Percentiles rank a stretch among this genome's conserved stretches.
phyloP scores from a whole-genome alignment of 257 asterid species.

The Anisodus acutangulus region DNA sequence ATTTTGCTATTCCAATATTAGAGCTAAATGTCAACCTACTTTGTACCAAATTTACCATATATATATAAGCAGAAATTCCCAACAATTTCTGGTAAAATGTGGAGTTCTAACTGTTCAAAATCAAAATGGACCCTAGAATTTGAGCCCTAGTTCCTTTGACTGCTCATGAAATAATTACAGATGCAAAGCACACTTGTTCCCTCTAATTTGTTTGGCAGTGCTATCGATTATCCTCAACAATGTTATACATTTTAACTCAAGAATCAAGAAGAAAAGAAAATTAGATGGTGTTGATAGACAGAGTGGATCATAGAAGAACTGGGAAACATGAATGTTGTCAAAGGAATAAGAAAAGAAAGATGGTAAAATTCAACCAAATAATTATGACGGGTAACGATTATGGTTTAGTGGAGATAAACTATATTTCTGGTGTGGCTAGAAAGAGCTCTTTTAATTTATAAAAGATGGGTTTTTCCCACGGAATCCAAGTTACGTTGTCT shows the following conservation, averaged over 20 bases:
- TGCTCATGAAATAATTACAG: background rate
- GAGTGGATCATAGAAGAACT: conserved; percentile 11
- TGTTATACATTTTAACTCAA: background rate
- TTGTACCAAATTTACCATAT: conserved; percentile 3
- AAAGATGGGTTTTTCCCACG: background rate
- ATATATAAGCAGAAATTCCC: background rate
- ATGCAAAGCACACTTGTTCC: background rate
- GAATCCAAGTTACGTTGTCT: background rate
- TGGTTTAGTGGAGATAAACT: background rate
- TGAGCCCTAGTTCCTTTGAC: background rate
- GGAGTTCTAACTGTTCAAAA: conserved; percentile 23
- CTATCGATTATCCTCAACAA: background rate
- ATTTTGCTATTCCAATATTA: background rate
- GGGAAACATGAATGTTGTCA: background rate
- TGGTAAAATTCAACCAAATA: background rate
- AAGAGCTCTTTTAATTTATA: background rate
- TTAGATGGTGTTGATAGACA: background rate
- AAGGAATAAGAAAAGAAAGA: conserved; percentile 4
- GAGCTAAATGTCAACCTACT: background rate
- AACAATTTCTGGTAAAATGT: background rate
- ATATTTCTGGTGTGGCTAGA: conserved; percentile 3
- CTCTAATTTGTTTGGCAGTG: background rate
- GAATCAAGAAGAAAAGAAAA: conserved; percentile 3
- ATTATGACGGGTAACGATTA: background rate
- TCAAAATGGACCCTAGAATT: background rate